Conservation (phyloP, 345 rosid genomes). For the Bruguiera gymnorhiza region DNA sequence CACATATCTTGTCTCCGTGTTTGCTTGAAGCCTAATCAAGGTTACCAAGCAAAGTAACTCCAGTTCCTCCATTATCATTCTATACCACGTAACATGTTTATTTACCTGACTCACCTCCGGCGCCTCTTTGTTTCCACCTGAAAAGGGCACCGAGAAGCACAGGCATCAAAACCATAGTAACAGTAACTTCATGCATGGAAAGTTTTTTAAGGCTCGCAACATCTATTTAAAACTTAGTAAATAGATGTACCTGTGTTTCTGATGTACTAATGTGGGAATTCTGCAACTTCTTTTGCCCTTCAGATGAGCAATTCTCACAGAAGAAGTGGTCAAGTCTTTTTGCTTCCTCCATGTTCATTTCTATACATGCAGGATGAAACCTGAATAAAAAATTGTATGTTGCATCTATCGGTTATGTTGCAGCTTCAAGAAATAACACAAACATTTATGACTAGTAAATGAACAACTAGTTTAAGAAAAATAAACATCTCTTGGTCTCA, state of each 20-base stretch:
- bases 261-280: constrained; percentile 46
- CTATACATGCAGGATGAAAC: constrained; percentile 98
- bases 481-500: no score
- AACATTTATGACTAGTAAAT: no score
- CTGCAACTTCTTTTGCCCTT: constrained; percentile 58
- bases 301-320: constrained; percentile 75
- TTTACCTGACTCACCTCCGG: constrained; percentile 36
- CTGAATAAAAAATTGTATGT: constrained; percentile 39
- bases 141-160: constrained; percentile 5
- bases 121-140: constrained; percentile 76
- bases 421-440: neutral
- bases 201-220: neutral
- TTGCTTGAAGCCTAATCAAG: constrained; percentile 24
- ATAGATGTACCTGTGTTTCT: constrained; percentile 55
- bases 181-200: neutral
- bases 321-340: constrained; percentile 73
- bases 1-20: constrained; percentile 17
- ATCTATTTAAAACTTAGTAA: neutral
- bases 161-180: neutral
- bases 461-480: no score
- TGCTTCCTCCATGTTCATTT: constrained; percentile 75
- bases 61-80: constrained; percentile 9
- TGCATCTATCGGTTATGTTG: constrained; percentile 14
- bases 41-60: constrained; percentile 19
- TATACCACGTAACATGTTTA: neutral